A percentile compares a stretch with the other conserved stretches of the same genome.
These are phyloP conservation scores for Lepiota subincarnata DNA, from an alignment of 768 basidiomycete genomes.

Conservation along the genomic window DNA sequence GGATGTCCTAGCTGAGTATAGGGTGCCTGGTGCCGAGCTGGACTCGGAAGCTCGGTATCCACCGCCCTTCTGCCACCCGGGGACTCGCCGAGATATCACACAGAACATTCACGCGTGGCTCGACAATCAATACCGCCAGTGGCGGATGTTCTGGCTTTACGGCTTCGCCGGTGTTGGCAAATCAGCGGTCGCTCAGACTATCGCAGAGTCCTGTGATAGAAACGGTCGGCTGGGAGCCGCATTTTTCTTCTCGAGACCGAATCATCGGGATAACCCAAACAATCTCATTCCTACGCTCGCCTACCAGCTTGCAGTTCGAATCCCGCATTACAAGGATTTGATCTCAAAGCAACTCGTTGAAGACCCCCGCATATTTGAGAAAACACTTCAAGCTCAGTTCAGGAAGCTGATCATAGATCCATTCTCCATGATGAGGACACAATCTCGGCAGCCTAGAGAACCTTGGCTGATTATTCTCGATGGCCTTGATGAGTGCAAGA, in stretches of 20 bases:
- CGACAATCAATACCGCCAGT: background rate
- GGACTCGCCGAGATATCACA: background rate
- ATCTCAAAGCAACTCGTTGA: background rate
- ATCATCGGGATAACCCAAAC: background rate
- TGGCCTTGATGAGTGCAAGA: too few species aligned
- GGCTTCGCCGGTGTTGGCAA: constrained; percentile 12
- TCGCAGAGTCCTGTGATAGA: background rate
- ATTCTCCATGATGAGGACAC: background rate
- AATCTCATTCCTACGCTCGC: constrained; percentile 3
- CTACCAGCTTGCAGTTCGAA: constrained; percentile 1
- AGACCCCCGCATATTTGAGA: background rate
- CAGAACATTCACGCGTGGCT: background rate
- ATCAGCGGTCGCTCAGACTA: constrained; percentile 6
- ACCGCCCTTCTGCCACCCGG: background rate
- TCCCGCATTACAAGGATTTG: background rate
- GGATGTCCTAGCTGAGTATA: background rate
- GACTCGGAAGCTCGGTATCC: background rate
- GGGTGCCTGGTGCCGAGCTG: background rate
- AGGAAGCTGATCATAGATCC: constrained; percentile 1
- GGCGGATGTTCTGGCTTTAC: constrained; percentile 4
- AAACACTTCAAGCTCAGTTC: background rate
- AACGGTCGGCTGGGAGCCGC: background rate
- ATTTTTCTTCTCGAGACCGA: constrained; percentile 6
- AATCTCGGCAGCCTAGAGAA: too few species aligned
- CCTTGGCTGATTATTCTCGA: too few species aligned